Conservation (phyloP, 768 basidiomycete genomes). For the Gautieria morchelliformis region DNA sequence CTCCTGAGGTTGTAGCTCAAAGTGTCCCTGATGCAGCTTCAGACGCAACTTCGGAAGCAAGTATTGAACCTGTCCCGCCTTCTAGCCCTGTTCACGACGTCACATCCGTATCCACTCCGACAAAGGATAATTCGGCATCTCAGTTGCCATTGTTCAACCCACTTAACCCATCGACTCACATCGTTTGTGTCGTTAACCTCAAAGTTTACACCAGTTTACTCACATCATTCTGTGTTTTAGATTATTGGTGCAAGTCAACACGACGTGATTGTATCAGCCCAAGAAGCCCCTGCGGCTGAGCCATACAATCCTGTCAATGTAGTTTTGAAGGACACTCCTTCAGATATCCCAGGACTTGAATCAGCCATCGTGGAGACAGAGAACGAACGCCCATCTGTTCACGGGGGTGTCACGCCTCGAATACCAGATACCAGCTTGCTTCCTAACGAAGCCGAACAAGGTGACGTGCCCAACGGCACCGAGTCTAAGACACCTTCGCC, state of each 20-base stretch:
- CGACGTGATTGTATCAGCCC: no score
- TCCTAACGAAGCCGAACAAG: background rate
- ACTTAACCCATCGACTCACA: no score
- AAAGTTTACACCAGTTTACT: no score
- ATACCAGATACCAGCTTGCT: background rate
- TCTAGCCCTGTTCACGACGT: background rate
- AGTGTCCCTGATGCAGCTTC: constrained; percentile 3
- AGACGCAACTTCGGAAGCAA: constrained; percentile 10
- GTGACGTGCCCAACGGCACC: background rate
- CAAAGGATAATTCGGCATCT: background rate
- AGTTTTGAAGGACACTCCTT: no score
- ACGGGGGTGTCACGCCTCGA: background rate
- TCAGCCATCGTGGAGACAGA: no score
- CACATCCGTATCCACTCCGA: background rate
- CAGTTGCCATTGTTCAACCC: no score
- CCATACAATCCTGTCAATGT: no score
- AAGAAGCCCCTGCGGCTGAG: no score
- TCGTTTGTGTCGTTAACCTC: no score
- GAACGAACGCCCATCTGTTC: background rate
- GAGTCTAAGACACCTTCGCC: background rate
- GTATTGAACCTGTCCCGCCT: constrained; percentile 2
- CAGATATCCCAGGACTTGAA: no score
- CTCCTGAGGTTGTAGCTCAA: constrained; percentile 1
- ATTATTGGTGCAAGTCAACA: no score
- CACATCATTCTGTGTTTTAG: no score